Evolutionary conservation across 139 green algal genomes (phyloP), one percentile per base, ranked within the genome.

Genomic region (Chlorella sorokiniana): DNA sequence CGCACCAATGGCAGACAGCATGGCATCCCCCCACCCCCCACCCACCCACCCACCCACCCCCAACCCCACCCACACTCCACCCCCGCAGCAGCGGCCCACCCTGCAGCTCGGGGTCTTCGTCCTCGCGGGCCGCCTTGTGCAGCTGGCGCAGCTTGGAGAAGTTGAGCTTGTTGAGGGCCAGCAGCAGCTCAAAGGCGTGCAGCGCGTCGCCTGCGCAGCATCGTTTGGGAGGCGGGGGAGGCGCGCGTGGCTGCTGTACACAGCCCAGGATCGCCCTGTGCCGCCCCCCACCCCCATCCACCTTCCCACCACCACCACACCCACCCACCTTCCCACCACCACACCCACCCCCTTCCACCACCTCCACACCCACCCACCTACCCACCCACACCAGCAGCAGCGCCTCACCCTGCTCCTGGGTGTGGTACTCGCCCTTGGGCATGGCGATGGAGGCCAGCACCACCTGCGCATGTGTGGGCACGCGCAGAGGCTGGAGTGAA

Each of bases 111-210:
- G 71, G 48, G 48, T 78, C 73, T 38, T 79, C 73, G 3, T 51
- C 44, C 52, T 69, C 51, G 37, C 73, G 54, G 23, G 52, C 51
- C 16, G 9, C 29, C 5, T 22, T n/a, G 27, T 68, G 52, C 37
- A 79, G 73, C 52, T 79, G 37, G 25, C 52, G 73, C 73, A 79
- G 73, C 73, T 79, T 54, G 73, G 48, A n/a, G 37, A 69, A 79
- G 52, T 41, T n/a, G 51, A 69, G 62, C 52, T 68, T 79, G 73
- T 40, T 52, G 4, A 69, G 35, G 10, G 73, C 52, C 52, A 69
- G 73, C 54, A 69, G 35, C 73, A 69, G 54, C 73, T 79, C 51
- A 40, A 40, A 79, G 14, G 54, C 73, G 11, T 69, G 37, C 73
- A 69, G 73, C 8, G 73, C 73, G 25, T 79, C 11, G 18, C 9